Conservation (phyloP, 352 stramenopile species). For the Halophytophthora polymorphica region DNA sequence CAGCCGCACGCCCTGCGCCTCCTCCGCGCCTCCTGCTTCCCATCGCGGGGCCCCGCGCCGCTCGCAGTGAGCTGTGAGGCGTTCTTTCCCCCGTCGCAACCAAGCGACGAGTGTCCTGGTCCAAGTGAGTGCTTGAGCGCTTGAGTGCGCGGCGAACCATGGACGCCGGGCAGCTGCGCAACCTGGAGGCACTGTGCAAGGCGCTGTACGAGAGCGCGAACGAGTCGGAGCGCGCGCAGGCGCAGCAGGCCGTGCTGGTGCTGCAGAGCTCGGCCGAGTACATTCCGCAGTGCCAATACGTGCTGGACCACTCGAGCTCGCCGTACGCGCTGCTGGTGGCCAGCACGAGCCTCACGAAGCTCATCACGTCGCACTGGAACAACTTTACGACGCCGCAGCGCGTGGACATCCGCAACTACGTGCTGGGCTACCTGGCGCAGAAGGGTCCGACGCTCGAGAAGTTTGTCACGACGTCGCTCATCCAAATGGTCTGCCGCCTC, state of each 20-base stretch:
- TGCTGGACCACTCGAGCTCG: conserved; percentile 95
- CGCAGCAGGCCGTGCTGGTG: conserved; percentile 81
- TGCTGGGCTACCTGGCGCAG: conserved; percentile 95
- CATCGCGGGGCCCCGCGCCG: neutral
- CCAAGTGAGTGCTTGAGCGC: no score
- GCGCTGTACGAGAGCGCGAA: conserved; percentile 77
- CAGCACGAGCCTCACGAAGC: conserved; percentile 94
- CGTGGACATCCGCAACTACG: conserved; percentile 97
- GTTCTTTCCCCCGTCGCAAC: neutral
- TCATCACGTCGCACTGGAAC: conserved; percentile 98
- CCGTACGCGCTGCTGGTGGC: conserved; percentile 96
- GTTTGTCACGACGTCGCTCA: conserved; percentile 94
- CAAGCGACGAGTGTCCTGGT: no score
- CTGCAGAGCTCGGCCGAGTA: conserved; percentile 93
- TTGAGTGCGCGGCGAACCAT: conserved; percentile 25
- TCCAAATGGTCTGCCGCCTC: conserved; percentile 97
- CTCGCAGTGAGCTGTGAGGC: neutral
- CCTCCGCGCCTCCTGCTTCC: neutral
- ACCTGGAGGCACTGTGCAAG: conserved; percentile 78
- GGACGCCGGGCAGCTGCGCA: conserved; percentile 75
- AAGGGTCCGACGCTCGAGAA: conserved; percentile 93
- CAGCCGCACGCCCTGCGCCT: neutral
- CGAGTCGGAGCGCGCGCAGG: conserved; percentile 65
- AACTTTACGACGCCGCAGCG: conserved; percentile 83
- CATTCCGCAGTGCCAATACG: conserved; percentile 98